Evolutionary conservation across 2,329 filamentous ascomycete species (phyloP), one percentile per base, ranked within the genome.

Genomic region (Akanthomyces muscarius): DNA sequence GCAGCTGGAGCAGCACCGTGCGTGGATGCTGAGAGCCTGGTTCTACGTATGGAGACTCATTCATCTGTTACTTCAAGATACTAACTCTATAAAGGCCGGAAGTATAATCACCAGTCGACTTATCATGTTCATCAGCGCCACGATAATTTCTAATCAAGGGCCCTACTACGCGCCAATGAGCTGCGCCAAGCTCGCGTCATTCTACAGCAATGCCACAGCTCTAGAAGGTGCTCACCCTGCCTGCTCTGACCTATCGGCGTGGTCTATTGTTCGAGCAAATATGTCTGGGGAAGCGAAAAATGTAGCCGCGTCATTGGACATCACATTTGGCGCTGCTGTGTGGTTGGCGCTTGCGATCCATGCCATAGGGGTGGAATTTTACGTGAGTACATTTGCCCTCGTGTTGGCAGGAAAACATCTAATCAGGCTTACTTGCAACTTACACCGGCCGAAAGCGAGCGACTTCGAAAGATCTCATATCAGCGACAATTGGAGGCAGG

Each of bases 21-120:
- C 82, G 3, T 87, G 84, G 84, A 87, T 87, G 84, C 69, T 87
- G n/a, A 71, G 84, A 14, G 76, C 80, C 3, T 81, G 80, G 79
- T 74, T 80, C 57, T 81, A 80, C 64, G 74, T 79, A 65, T 65
- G 74, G 21, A 23, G 18, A 6, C 25, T 7, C 14, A 41, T 1
- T 30, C 5, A 30, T 23, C 23, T 1, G 23, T 18, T 5, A 13
- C 1, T 10, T 8, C 2, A 2, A 2, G 38, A 8, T 16, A 41
- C 36, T 54, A 5, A 21, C 13, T 11, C 28, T 18, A 1, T 28
- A 28, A 55, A 82, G 77, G 76, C 76, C 14, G 78, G 78, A 2
- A 70, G 72, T 2, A 83, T 85, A 63, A 77, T 86, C 64, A 83
- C 83, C 0, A 69, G 72, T 18, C 78, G 83, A 4, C 61, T 84